Base-by-base conservation (phyloP, 257 asterid genomes). In the Plantago major region DNA sequence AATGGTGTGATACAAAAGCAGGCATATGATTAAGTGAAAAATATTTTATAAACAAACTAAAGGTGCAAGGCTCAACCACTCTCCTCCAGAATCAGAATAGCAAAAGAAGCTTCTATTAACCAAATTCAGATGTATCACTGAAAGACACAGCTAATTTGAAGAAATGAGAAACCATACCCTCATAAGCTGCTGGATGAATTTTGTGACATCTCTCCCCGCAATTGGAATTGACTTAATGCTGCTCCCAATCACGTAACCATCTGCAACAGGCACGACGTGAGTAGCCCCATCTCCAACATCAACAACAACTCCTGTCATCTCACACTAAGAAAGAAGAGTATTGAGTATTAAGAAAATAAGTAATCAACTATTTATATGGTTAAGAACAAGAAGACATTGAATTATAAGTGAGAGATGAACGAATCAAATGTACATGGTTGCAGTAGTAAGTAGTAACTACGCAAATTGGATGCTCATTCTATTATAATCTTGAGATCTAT, bases 281-380 rank as follows among this genome's bases (percentile, higher is more conserved):
- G 97, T 83, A 81, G 95, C 99, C 58, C 99, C 99, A 81, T 92
- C 99, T 58, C 97, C 97, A 67, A 85, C 76, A 67, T 92, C 99
- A 69, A 92, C 87, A 55, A 92, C 99, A 55, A 92, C 91, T 45
- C 97, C 99, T 64, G 99, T 92, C 99, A 89, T 92, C 94, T 92
- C 97, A 80, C 98, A 86, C 98, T 92, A 78, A 69, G 53, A 64
- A 61, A 60, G 74, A 3, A 16, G 4, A 67, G 71, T 65, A 69
- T 49, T 67, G 65, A 68, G 58, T 55, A 58, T 68, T 69, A 73
- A 63, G 73, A 73, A 66, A 40, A 22, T 63, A 63, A 60, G 48
- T 54, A 69, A 69, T 67, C 70, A 66, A 59, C 69, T 22, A 62
- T 15, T 14, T 65, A 38, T 45, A 55, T 12, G 15, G 63, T 57